A percentile compares a stretch with the other conserved stretches of the same genome.
Evolutionary conservation across 2,329 filamentous ascomycete genomes (phyloP).

Genomic region (Aspergillus carbonarius): DNA sequence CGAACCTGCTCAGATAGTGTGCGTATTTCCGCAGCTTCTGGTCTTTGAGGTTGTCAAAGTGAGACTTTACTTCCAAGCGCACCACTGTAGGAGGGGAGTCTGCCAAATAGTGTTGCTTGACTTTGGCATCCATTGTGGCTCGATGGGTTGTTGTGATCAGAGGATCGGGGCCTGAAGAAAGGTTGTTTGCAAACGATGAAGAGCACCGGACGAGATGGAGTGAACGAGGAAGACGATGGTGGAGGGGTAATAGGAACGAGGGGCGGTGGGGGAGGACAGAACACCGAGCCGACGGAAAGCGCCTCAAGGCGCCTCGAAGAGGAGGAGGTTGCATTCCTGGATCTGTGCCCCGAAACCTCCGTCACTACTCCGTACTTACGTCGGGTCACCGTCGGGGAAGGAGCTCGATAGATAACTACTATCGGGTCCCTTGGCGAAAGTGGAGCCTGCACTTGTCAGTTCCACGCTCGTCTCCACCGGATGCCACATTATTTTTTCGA

Average conservation of each 20-base stretch:
- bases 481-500: neutral
- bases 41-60: constrained; percentile 68
- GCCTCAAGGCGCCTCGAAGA: constrained; percentile 21
- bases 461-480: constrained; percentile 1
- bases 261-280: constrained; percentile 20
- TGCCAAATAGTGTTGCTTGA: constrained; percentile 71
- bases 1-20: constrained; percentile 77
- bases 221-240: constrained; percentile 16
- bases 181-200: constrained; percentile 18
- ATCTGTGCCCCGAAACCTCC: neutral
- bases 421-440: constrained; percentile 18
- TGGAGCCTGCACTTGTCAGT: constrained; percentile 7
- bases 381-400: constrained; percentile 2
- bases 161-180: constrained; percentile 13
- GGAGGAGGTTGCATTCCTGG: constrained; percentile 23
- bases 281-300: constrained; percentile 21
- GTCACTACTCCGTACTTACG: constrained; percentile 2
- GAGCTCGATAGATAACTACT: neutral
- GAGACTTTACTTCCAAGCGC: constrained; percentile 83
- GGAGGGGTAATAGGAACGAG: constrained; percentile 10
- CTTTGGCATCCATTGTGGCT: constrained; percentile 40
- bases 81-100: constrained; percentile 89
- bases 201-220: constrained; percentile 14
- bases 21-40: constrained; percentile 80
- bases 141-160: constrained; percentile 14